Conservation (phyloP, 495 filamentous ascomycete species). For the Neurospora sp. region DNA sequence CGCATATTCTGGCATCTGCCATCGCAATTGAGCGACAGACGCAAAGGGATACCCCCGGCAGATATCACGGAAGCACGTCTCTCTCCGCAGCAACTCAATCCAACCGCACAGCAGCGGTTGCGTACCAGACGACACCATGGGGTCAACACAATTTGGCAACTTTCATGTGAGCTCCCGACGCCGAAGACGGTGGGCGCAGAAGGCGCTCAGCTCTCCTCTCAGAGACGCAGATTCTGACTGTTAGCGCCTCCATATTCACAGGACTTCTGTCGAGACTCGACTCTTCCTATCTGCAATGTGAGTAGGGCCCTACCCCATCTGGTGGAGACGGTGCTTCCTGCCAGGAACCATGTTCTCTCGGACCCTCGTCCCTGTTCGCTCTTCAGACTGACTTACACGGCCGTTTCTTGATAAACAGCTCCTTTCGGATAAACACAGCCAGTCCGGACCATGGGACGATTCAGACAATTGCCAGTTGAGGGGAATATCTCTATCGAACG, state of each 20-base stretch:
- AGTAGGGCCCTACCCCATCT: slow-evolving; percentile 27
- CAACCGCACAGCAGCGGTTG: slow-evolving; percentile 7
- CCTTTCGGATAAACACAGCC: slow-evolving; percentile 31
- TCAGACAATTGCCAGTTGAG: slow-evolving; percentile 50
- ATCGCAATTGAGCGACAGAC: background rate
- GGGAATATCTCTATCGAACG: slow-evolving; percentile 61
- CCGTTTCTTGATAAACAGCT: slow-evolving; percentile 22
- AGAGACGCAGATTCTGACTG: background rate
- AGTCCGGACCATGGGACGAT: slow-evolving; percentile 38
- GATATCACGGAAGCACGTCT: background rate
- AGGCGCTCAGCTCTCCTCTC: background rate
- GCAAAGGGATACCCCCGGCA: background rate
- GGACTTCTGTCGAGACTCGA: slow-evolving; percentile 95
- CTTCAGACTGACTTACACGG: slow-evolving; percentile 14
- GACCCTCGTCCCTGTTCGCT: background rate
- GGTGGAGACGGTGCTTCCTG: background rate
- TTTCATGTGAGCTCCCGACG: slow-evolving; percentile 60
- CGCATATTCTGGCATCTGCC: background rate
- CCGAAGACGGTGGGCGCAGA: background rate
- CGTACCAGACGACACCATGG: slow-evolving; percentile 35
- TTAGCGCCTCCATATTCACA: slow-evolving; percentile 21
- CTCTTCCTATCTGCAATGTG: slow-evolving; percentile 95
- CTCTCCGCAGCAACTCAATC: background rate
- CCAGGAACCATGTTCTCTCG: background rate
- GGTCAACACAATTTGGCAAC: slow-evolving; percentile 73